Evolutionary conservation across 2,329 filamentous ascomycete genomes (phyloP).

Genomic region (Fusarium sp.): DNA sequence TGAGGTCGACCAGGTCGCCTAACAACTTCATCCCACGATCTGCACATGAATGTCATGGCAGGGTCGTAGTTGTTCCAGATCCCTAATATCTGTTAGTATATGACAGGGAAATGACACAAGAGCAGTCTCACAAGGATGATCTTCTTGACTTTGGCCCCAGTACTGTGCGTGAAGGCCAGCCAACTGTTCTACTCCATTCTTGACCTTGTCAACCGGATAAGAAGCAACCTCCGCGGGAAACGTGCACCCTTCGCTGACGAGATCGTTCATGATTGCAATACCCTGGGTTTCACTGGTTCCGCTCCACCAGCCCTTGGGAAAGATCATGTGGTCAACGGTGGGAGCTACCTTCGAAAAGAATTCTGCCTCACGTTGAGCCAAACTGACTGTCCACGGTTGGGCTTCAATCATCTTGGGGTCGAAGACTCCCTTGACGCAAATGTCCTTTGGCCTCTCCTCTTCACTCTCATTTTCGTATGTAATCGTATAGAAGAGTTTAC

Average conservation of each 20-base stretch:
- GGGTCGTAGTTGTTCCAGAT: slow-evolving; percentile 56
- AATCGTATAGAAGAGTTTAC: slow-evolving; percentile 49
- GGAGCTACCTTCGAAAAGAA: slow-evolving; percentile 56
- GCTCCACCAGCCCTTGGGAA: slow-evolving; percentile 55
- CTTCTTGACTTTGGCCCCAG: slow-evolving; percentile 50
- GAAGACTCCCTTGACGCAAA: slow-evolving; percentile 58
- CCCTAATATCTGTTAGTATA: slow-evolving; percentile 29
- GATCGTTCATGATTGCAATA: slow-evolving; percentile 56
- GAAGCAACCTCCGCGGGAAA: slow-evolving; percentile 53
- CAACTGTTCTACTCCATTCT: slow-evolving; percentile 56
- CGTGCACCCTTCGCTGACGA: slow-evolving; percentile 50
- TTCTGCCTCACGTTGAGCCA: slow-evolving; percentile 55
- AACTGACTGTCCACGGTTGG: slow-evolving; percentile 45
- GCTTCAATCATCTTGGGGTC: slow-evolving; percentile 51
- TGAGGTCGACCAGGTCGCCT: slow-evolving; percentile 48
- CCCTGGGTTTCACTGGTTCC: slow-evolving; percentile 54
- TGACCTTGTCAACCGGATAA: slow-evolving; percentile 52
- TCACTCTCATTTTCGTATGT: slow-evolving; percentile 47
- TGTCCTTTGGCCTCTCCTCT: slow-evolving; percentile 18
- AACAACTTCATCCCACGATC: slow-evolving; percentile 50
- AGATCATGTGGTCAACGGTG: slow-evolving; percentile 49
- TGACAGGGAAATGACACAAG: background rate
- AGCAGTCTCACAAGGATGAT: slow-evolving; percentile 46
- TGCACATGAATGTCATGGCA: slow-evolving; percentile 53
- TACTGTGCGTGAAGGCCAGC: slow-evolving; percentile 57